Conservation (phyloP, 2,329 filamentous ascomycete genomes). For the Dactylonectria estremocensis region DNA sequence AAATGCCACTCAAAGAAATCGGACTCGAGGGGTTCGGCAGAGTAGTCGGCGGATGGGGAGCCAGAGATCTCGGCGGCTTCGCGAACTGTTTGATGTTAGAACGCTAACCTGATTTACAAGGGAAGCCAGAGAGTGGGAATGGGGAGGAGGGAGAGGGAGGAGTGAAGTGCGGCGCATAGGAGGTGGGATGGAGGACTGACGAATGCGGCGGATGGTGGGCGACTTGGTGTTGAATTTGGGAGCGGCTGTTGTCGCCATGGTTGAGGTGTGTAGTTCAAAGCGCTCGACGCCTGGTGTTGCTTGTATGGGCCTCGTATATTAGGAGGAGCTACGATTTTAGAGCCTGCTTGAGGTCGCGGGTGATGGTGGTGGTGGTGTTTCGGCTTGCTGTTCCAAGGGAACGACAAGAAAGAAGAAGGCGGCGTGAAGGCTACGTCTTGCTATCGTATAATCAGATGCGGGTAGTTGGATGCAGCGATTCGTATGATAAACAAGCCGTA, state of each 20-base stretch:
- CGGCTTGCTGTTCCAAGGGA: constrained; percentile 21
- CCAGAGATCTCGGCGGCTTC: constrained; percentile 90
- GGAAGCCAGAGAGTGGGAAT: neutral
- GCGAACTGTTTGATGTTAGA: constrained; percentile 71
- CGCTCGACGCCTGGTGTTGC: neutral
- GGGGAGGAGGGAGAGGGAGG: neutral
- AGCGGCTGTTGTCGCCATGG: constrained; percentile 60
- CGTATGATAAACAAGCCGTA: neutral
- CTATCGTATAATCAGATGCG: too few relatives aligned
- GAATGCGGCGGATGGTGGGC: constrained; percentile 87
- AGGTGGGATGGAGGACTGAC: constrained; percentile 63
- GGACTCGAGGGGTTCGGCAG: constrained; percentile 86
- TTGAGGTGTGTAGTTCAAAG: neutral
- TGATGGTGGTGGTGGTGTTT: constrained; percentile 18
- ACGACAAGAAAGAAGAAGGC: neutral
- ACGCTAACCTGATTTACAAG: neutral
- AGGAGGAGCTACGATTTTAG: neutral
- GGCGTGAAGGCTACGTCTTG: neutral
- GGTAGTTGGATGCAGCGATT: neutral
- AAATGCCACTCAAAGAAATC: constrained; percentile 99
- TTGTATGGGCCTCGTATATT: neutral
- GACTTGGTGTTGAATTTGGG: constrained; percentile 79
- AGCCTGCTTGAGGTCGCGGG: neutral
- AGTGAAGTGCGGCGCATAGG: constrained; percentile 8
- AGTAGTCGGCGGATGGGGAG: constrained; percentile 87